Conservation (phyloP, 2,329 filamentous ascomycete genomes). For the Conoideocrella luteorostrata region DNA sequence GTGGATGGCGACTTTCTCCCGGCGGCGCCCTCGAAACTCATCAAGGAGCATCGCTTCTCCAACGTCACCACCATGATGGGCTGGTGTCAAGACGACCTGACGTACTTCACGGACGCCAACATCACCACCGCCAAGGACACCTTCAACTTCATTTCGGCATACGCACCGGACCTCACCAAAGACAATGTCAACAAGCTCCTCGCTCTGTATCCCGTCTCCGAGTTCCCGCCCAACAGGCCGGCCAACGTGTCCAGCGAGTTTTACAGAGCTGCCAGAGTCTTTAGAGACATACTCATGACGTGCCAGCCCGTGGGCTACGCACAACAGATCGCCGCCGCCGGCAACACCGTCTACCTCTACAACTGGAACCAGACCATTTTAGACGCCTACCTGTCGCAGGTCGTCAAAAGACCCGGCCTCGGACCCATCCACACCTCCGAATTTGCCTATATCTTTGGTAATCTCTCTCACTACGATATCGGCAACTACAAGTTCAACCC, state of each 20-base stretch:
- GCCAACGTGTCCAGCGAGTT: conserved; percentile 39
- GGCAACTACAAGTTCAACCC: conserved; percentile 29
- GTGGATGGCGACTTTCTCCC: conserved; percentile 37
- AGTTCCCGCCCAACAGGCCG: conserved; percentile 33
- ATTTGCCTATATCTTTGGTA: conserved; percentile 46
- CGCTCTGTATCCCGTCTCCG: conserved; percentile 41
- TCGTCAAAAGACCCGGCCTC: conserved; percentile 28
- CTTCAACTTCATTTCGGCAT: conserved; percentile 30
- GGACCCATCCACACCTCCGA: conserved; percentile 47
- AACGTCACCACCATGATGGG: conserved; percentile 58
- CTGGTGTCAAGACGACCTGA: conserved; percentile 39
- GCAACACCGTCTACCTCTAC: conserved; percentile 40
- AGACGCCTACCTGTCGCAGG: conserved; percentile 30
- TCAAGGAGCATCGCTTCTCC: conserved; percentile 52
- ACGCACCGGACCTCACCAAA: conserved; percentile 29
- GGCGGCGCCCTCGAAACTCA: conserved; percentile 40
- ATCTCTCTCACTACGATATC: conserved; percentile 36
- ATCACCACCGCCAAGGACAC: conserved; percentile 35
- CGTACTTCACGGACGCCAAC: conserved; percentile 32
- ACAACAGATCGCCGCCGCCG: conserved; percentile 28
- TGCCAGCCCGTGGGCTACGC: conserved; percentile 41
- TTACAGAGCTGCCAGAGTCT: conserved; percentile 41
- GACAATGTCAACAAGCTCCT: conserved; percentile 34
- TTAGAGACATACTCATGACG: conserved; percentile 45
- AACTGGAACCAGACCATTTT: conserved; percentile 50